phyloP scores from a whole-genome alignment of 1,139 yeast genomes.

The Citeromyces hawaiiensis region DNA sequence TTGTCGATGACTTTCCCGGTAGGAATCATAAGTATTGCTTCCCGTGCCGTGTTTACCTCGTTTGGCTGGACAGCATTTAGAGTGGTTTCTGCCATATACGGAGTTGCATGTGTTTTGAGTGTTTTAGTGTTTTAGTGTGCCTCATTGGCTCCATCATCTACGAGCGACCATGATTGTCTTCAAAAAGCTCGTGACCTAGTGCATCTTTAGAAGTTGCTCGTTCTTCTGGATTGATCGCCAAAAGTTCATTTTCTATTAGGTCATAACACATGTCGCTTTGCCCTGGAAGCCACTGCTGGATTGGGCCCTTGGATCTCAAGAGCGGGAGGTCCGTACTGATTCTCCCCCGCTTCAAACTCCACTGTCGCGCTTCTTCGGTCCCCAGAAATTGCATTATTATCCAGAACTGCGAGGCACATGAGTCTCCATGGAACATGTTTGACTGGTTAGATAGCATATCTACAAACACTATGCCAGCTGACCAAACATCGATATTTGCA shows the following conservation, averaged over 20 bases:
- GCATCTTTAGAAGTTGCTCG: background rate
- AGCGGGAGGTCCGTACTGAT: background rate
- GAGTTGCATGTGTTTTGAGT: conserved; percentile 25
- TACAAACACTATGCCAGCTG: conserved; percentile 91
- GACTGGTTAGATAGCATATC: conserved; percentile 22
- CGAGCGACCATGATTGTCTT: too few relatives aligned
- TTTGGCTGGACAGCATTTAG: conserved; percentile 24
- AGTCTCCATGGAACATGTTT: background rate
- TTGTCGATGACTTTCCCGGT: too few relatives aligned
- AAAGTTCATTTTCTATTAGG: background rate
- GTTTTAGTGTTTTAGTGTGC: conserved; percentile 24
- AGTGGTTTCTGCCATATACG: conserved; percentile 51
- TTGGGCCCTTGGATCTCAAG: background rate
- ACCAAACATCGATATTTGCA: conserved; percentile 85
- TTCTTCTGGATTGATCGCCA: background rate
- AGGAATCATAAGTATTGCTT: too few relatives aligned
- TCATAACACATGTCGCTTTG: background rate
- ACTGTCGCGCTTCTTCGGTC: background rate
- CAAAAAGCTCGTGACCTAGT: background rate
- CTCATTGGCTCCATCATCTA: conserved; percentile 17
- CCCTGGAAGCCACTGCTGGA: background rate
- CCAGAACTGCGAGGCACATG: background rate
- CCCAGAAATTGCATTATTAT: background rate
- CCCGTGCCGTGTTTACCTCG: too few relatives aligned
- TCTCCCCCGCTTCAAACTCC: background rate